Conservation (phyloP, 108 stramenopile species). For the Phaeodactylum tricornutum region DNA sequence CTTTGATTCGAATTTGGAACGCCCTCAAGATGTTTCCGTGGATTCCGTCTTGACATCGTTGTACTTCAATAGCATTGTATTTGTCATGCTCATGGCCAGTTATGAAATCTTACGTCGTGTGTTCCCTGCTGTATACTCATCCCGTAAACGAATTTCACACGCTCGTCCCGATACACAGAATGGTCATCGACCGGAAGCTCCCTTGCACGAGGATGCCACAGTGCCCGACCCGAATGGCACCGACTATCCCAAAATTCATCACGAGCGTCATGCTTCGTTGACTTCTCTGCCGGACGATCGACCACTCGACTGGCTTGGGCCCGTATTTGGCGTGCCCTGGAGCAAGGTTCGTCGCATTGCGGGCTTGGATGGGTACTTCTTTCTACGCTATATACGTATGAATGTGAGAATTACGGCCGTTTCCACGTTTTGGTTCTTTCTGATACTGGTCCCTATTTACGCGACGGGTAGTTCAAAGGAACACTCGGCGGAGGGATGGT, state of each 20-base stretch:
- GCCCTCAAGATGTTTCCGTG: constrained; percentile 61
- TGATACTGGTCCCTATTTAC: constrained; percentile 66
- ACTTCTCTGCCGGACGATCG: constrained; percentile 24
- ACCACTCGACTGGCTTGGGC: constrained; percentile 64
- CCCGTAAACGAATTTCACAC: constrained; percentile 25
- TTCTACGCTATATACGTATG: constrained; percentile 79
- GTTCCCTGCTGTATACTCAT: constrained; percentile 62
- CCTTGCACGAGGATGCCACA: constrained; percentile 6
- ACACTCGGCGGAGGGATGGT: constrained; percentile 66
- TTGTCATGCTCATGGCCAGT: constrained; percentile 42
- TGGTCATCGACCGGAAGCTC: too few relatives aligned
- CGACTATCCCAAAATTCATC: neutral
- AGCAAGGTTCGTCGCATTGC: constrained; percentile 45
- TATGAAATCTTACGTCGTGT: constrained; percentile 63
- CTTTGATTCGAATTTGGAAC: constrained; percentile 18
- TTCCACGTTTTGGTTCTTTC: constrained; percentile 61
- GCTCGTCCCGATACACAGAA: neutral
- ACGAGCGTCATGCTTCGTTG: neutral
- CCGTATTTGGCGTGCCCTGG: constrained; percentile 63
- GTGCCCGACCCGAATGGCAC: constrained; percentile 4
- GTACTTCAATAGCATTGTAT: constrained; percentile 54
- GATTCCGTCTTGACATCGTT: constrained; percentile 58
- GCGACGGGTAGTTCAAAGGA: constrained; percentile 42
- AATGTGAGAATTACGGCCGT: constrained; percentile 71
- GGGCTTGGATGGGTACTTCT: constrained; percentile 90